Conservation (phyloP, 345 rosid species). For the Populus simonii region DNA sequence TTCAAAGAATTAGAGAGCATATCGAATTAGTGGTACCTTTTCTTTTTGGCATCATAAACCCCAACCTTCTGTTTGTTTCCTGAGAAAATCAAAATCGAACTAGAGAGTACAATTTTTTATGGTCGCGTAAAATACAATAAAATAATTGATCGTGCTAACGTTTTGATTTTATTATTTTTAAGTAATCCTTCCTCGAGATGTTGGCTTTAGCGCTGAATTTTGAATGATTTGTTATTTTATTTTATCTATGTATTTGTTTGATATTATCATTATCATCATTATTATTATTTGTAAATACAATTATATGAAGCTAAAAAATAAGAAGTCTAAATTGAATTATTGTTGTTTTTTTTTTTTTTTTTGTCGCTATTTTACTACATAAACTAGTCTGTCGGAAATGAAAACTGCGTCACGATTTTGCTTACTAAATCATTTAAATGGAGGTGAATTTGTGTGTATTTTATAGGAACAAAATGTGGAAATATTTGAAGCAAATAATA, state of each 20-base stretch:
- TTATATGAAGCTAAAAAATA: background rate
- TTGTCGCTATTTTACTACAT: background rate
- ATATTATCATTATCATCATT: too few relatives aligned
- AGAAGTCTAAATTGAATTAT: background rate
- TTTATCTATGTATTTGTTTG: background rate
- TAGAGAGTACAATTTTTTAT: background rate
- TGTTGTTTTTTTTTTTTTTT: background rate
- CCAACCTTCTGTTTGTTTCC: background rate
- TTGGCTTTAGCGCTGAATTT: background rate
- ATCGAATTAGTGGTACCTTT: slow-evolving; percentile 53
- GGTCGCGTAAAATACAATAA: background rate
- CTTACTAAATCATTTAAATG: background rate
- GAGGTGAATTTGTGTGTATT: slow-evolving; percentile 1
- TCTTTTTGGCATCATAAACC: background rate
- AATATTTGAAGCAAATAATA: slow-evolving; percentile 30
- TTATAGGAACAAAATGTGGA: slow-evolving; percentile 60
- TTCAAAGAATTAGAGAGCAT: slow-evolving; percentile 55
- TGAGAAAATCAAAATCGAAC: background rate
- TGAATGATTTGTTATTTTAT: background rate
- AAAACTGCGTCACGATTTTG: background rate
- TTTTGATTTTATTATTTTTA: background rate
- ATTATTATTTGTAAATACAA: background rate
- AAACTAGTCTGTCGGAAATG: background rate
- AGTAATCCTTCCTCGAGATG: background rate
- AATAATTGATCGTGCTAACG: too few relatives aligned